phyloP scores from a whole-genome alignment of 345 rosid genomes.

The Brassica incana region DNA sequence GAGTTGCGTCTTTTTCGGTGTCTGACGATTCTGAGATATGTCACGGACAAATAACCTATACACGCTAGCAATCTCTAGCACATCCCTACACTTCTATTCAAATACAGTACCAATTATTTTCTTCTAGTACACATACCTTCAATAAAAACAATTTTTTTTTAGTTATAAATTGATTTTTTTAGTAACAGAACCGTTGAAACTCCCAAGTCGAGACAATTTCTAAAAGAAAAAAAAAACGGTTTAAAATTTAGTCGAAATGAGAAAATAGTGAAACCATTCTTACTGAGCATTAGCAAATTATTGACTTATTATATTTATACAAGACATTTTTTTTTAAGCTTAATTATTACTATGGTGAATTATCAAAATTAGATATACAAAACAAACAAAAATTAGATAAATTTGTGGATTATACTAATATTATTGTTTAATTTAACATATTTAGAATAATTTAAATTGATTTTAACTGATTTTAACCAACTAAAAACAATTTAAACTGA shows the following conservation, averaged over 20 bases:
- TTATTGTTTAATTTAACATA: no score
- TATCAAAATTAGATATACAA: no score
- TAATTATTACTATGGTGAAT: no score
- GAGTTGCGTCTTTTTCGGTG: slow-evolving; percentile 33
- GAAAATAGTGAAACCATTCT: neutral
- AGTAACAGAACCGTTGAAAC: neutral
- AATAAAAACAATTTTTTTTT: neutral
- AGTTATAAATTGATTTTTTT: neutral
- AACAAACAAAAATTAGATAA: no score
- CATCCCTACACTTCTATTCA: slow-evolving; percentile 23
- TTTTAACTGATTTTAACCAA: no score
- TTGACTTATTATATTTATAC: no score
- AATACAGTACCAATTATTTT: slow-evolving; percentile 28
- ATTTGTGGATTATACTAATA: no score
- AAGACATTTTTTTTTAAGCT: no score
- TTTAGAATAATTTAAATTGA: no score
- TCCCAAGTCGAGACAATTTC: neutral
- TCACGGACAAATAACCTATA: slow-evolving; percentile 37
- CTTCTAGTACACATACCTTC: neutral
- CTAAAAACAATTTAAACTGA: no score
- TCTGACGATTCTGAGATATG: slow-evolving; percentile 37
- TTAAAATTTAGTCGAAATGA: slow-evolving; percentile 11
- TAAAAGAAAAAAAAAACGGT: neutral
- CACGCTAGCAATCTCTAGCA: slow-evolving; percentile 36
- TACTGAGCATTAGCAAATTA: neutral